Conservation (phyloP, 768 basidiomycete genomes). For the Omphalotus guepiniiformis region DNA sequence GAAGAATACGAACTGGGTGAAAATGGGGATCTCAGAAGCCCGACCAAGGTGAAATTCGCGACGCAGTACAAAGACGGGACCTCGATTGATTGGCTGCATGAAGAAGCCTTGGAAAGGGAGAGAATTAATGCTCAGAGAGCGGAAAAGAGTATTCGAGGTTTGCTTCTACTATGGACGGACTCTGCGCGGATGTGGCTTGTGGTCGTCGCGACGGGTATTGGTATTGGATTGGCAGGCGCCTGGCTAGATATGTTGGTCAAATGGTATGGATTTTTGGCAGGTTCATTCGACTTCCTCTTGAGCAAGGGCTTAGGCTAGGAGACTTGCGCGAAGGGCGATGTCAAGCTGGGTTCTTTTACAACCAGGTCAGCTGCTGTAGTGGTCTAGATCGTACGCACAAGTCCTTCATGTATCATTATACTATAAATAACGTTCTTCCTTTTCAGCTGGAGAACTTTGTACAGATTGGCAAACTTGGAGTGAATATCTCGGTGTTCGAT, state of each 20-base stretch:
- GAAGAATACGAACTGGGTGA: conserved; percentile 5
- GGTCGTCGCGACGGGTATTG: conserved; percentile 61
- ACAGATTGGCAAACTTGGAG: conserved; percentile 68
- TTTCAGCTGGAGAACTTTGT: conserved; percentile 68
- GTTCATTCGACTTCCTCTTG: background rate
- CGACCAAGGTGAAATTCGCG: background rate
- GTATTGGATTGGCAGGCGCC: conserved; percentile 64
- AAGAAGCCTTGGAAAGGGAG: conserved; percentile 59
- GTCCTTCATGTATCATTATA: background rate
- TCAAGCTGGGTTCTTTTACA: conserved; percentile 66
- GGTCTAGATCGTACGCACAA: conserved; percentile 52
- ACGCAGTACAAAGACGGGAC: conserved; percentile 52
- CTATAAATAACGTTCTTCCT: background rate
- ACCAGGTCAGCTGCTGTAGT: conserved; percentile 66
- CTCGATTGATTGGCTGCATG: conserved; percentile 67
- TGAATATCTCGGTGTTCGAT: conserved; percentile 46
- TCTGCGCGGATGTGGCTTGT: conserved; percentile 62
- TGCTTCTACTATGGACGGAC: conserved; percentile 51
- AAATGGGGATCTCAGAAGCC: conserved; percentile 1
- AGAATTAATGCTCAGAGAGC: conserved; percentile 44
- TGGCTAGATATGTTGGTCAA: conserved; percentile 72
- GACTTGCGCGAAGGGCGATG: conserved; percentile 70
- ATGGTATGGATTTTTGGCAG: conserved; percentile 45
- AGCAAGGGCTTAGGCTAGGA: conserved; percentile 44
- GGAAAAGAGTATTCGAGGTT: conserved; percentile 52